A percentile compares a stretch with the other conserved stretches of the same genome.
Conservation (phyloP, 2,329 filamentous ascomycete species). For the Paecilomyces sp. region DNA sequence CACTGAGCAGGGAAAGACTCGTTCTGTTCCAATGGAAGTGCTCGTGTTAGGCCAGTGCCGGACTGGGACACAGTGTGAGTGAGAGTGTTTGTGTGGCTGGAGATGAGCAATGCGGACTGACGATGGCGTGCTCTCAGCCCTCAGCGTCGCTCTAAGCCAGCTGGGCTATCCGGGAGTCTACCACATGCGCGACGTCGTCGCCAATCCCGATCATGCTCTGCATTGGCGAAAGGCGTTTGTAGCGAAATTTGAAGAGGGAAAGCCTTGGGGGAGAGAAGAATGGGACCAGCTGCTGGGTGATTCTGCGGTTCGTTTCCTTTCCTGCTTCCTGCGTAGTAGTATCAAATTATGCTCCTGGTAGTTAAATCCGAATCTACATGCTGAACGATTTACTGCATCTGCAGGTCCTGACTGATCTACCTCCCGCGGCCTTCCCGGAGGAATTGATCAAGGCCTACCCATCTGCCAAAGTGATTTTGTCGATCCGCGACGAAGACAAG, state of each 20-base stretch:
- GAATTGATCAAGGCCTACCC: conserved; percentile 22
- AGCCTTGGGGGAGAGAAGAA: not conserved
- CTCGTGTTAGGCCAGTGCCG: not conserved
- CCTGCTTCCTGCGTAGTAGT: too few relatives aligned
- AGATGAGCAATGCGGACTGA: not conserved
- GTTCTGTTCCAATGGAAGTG: not conserved
- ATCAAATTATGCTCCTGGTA: too few relatives aligned
- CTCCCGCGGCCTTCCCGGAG: conserved; percentile 8
- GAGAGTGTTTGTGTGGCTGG: too few relatives aligned
- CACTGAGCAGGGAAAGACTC: not conserved
- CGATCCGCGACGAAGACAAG: conserved; percentile 13
- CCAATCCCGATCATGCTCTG: not conserved
- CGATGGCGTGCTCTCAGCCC: not conserved
- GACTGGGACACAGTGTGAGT: not conserved
- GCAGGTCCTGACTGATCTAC: conserved; percentile 9
- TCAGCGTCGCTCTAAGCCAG: not conserved
- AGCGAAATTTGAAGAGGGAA: not conserved
- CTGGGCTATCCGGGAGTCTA: not conserved
- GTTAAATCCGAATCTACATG: too few relatives aligned
- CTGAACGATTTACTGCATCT: not conserved
- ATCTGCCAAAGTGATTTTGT: conserved; percentile 15
- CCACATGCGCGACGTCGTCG: not conserved
- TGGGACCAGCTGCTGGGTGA: not conserved
- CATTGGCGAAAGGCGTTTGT: not conserved
- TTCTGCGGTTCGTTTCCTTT: not conserved